Evolutionary conservation across 768 basidiomycete genomes (phyloP).

Genomic region (Leccinum sublutescens): DNA sequence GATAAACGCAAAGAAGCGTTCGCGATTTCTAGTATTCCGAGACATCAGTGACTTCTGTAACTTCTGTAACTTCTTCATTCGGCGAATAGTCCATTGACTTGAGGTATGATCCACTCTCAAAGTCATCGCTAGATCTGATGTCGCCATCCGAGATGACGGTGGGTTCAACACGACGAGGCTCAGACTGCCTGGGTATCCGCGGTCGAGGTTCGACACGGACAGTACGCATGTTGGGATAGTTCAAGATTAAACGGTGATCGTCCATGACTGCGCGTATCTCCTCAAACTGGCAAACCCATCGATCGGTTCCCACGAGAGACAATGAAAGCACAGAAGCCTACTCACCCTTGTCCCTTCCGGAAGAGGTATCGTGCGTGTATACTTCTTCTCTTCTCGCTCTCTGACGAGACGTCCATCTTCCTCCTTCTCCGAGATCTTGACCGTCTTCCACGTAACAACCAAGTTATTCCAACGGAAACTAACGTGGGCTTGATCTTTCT

Average conservation of each 20-base stretch:
- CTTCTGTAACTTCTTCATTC: conserved; percentile 24
- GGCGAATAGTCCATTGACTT: conserved; percentile 26
- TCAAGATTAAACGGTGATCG: conserved; percentile 55
- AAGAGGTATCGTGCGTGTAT: conserved; percentile 65
- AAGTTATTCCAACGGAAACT: conserved; percentile 63
- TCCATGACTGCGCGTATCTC: conserved; percentile 71
- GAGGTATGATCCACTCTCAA: conserved; percentile 25
- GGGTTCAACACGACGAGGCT: conserved; percentile 33
- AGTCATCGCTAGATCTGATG: conserved; percentile 29
- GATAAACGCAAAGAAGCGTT: not conserved
- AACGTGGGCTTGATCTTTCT: conserved; percentile 74
- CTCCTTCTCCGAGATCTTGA: conserved; percentile 58
- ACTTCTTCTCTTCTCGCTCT: conserved; percentile 61
- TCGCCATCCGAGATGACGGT: conserved; percentile 33
- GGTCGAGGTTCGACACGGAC: conserved; percentile 35
- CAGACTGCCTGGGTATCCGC: conserved; percentile 22
- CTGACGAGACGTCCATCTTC: conserved; percentile 60
- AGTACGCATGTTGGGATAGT: conserved; percentile 53
- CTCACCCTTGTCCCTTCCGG: conserved; percentile 72
- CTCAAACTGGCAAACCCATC: conserved; percentile 51
- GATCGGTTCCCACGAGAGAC: not conserved
- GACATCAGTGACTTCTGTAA: conserved; percentile 28
- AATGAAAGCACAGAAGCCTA: not conserved
- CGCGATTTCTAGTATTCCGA: conserved; percentile 30
- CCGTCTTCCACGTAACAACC: conserved; percentile 64